These are phyloP conservation scores for Bruguiera parviflora DNA, from an alignment of 345 rosid genomes.

Conservation along the genomic window DNA sequence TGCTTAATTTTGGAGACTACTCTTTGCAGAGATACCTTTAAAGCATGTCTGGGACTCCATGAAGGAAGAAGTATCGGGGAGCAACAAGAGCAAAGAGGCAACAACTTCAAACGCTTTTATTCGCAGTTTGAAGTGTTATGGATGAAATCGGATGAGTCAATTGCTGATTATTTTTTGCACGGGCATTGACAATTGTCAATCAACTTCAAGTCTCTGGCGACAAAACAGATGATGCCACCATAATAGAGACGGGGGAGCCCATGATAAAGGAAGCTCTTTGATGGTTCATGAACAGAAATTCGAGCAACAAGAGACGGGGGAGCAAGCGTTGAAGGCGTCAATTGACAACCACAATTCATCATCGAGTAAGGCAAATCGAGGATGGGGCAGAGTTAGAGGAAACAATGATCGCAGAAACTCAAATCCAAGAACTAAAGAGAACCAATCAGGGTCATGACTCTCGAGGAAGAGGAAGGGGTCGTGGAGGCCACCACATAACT, in stretches of 20 bases:
- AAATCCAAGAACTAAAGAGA: background rate
- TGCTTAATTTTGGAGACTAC: no score
- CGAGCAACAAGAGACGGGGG: background rate
- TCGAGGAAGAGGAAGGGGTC: background rate
- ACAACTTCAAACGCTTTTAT: no score
- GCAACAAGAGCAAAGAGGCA: no score
- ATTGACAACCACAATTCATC: no score
- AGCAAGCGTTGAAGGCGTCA: background rate
- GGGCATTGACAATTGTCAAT: background rate
- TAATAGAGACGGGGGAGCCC: background rate
- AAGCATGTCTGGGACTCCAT: no score
- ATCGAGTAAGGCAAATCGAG: background rate
- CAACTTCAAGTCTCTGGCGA: background rate
- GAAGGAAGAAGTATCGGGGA: no score
- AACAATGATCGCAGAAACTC: background rate
- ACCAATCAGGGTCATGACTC: background rate
- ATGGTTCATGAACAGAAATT: background rate
- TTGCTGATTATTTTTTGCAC: background rate
- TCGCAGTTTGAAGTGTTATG: background rate
- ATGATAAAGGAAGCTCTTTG: background rate
- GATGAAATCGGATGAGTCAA: background rate
- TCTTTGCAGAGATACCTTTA: no score
- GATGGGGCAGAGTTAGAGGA: background rate
- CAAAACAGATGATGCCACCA: background rate
- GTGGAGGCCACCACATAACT: background rate